These are phyloP conservation scores for Coccomyxa sp. DNA, from an alignment of 139 green algal species.

Conservation along the genomic window DNA sequence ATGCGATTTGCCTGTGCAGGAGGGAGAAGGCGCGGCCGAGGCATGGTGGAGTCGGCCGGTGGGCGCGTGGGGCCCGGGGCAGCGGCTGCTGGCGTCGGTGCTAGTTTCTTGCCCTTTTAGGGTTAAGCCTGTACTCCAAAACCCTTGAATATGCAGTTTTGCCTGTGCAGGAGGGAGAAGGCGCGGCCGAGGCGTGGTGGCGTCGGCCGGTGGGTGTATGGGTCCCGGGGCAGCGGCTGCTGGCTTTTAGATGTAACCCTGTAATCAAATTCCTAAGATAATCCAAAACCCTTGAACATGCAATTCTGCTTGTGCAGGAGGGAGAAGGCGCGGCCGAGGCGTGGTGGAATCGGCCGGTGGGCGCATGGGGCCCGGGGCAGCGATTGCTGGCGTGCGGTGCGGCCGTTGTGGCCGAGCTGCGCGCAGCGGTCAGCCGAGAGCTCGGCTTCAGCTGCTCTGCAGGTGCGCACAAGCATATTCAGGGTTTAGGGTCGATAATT, in stretches of 20 bases:
- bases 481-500: too few species aligned
- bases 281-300: neutral
- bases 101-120: too few species aligned
- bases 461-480: too few species aligned
- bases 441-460: conserved; percentile 75
- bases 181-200: conserved; percentile 46
- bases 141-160: neutral
- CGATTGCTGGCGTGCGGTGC: conserved; percentile 61
- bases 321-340: conserved; percentile 4
- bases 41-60: conserved; percentile 54
- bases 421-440: conserved; percentile 50
- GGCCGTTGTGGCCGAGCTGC: conserved; percentile 48
- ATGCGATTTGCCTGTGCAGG: neutral
- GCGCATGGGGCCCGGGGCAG: conserved; percentile 44
- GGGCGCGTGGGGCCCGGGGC: conserved; percentile 33
- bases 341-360: conserved; percentile 51
- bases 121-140: too few species aligned
- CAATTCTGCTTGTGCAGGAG: neutral
- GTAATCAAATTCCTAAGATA: too few species aligned
- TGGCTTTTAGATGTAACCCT: conserved; percentile 63
- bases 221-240: conserved; percentile 45
- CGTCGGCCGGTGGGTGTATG: conserved; percentile 35
- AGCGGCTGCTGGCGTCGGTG: conserved; percentile 67
- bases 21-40: conserved; percentile 1
- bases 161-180: neutral